Percentiles rank a stretch among this genome's conserved stretches.
These are phyloP conservation scores for Graphiopsis chlorocephala DNA, from an alignment of 2,329 filamentous ascomycete genomes.

Conservation along the genomic window DNA sequence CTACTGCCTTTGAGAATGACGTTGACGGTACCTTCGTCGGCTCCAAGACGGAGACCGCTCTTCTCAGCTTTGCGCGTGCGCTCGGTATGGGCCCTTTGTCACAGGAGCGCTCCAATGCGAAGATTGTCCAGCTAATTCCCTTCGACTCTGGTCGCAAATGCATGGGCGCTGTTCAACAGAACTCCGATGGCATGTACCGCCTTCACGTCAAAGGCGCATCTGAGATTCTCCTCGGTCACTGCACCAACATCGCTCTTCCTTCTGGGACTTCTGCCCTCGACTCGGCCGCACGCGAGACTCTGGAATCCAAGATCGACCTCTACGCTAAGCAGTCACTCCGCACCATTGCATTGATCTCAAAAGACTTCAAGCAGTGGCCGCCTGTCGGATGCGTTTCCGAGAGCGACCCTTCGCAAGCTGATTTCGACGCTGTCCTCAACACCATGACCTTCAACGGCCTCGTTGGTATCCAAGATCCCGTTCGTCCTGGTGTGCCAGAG, in stretches of 20 bases:
- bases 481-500: conserved; percentile 64
- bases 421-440: conserved; percentile 66
- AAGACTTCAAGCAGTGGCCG: conserved; percentile 80
- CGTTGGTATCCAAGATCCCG: conserved; percentile 72
- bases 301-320: conserved; percentile 67
- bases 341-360: conserved; percentile 80
- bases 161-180: conserved; percentile 63
- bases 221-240: conserved; percentile 49
- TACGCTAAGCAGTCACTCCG: conserved; percentile 79
- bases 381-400: conserved; percentile 60
- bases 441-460: conserved; percentile 72
- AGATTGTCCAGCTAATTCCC: conserved; percentile 55
- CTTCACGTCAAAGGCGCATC: conserved; percentile 54
- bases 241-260: conserved; percentile 55
- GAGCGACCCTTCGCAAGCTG: conserved; percentile 61
- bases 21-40: conserved; percentile 66
- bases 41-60: conserved; percentile 74
- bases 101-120: conserved; percentile 61
- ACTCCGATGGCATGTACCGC: conserved; percentile 53
- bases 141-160: conserved; percentile 68
- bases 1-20: conserved; percentile 66
- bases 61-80: conserved; percentile 66
- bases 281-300: conserved; percentile 53
- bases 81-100: conserved; percentile 62
- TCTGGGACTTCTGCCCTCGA: conserved; percentile 55